These are phyloP conservation scores for Aspergillus fischeri DNA, from an alignment of 2,329 filamentous ascomycete species.

Conservation along the genomic window DNA sequence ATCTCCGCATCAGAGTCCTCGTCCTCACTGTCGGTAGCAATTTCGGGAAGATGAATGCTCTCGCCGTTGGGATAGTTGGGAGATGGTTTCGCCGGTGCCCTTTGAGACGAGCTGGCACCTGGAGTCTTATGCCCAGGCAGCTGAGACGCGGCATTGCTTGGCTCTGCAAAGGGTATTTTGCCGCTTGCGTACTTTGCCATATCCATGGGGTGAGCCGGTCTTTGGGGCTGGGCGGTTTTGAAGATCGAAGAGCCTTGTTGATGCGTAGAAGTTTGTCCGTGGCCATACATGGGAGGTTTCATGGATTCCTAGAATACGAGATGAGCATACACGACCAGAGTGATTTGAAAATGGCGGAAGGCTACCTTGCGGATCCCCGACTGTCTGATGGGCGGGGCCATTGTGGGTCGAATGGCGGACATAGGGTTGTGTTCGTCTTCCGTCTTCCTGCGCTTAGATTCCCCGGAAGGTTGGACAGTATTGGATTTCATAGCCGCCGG, in stretches of 20 bases:
- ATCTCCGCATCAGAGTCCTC: constrained; percentile 64
- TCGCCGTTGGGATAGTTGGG: constrained; percentile 87
- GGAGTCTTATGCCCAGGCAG: constrained; percentile 62
- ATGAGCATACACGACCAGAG: neutral
- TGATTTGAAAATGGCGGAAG: neutral
- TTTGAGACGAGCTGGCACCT: constrained; percentile 46
- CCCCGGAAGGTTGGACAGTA: constrained; percentile 60
- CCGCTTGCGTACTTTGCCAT: constrained; percentile 85
- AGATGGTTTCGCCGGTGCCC: constrained; percentile 57
- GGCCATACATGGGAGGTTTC: constrained; percentile 40
- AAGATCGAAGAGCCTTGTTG: constrained; percentile 31
- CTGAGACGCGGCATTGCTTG: constrained; percentile 49
- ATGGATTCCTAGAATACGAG: constrained; percentile 21
- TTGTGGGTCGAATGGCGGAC: constrained; percentile 62
- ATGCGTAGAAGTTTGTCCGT: constrained; percentile 32
- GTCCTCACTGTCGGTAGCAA: constrained; percentile 90
- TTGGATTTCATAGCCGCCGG: constrained; percentile 35
- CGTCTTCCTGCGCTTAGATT: constrained; percentile 75
- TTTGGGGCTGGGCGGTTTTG: constrained; percentile 51
- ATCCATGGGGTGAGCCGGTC: constrained; percentile 67
- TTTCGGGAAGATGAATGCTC: constrained; percentile 86
- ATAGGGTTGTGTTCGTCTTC: constrained; percentile 65
- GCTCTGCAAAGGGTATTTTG: constrained; percentile 83
- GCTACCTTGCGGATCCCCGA: constrained; percentile 69
- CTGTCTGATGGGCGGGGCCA: constrained; percentile 79